A percentile compares a stretch with the other conserved stretches of the same genome.
These are phyloP conservation scores for Acanthamoeba lenticulata DNA, from an alignment of 208 protist species.

Conservation along the genomic window DNA sequence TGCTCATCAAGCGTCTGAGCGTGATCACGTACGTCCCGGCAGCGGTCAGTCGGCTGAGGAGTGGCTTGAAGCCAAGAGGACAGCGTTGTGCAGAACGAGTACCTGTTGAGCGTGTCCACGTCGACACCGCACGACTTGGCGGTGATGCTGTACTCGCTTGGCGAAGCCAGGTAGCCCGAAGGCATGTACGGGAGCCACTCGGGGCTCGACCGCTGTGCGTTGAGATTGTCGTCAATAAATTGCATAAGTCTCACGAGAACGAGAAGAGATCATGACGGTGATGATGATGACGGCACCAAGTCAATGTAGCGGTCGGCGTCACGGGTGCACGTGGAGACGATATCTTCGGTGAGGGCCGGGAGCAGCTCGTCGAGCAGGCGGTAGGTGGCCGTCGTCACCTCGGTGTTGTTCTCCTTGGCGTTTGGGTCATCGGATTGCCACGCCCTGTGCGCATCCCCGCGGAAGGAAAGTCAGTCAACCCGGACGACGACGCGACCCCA, in stretches of 20 bases:
- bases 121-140: neutral
- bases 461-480: too few relatives aligned
- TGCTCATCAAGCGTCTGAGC: neutral
- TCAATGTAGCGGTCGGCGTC: slow-evolving; percentile 28
- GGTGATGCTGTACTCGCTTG: neutral
- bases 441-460: neutral
- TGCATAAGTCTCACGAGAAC: neutral
- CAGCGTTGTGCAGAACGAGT: too few relatives aligned
- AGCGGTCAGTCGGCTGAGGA: too few relatives aligned
- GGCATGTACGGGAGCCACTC: neutral
- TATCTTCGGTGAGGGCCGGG: neutral
- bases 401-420: neutral
- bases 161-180: neutral
- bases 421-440: slow-evolving; percentile 39
- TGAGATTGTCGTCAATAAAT: neutral
- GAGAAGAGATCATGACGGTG: neutral
- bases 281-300: neutral
- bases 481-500: too few relatives aligned
- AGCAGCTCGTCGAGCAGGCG: neutral
- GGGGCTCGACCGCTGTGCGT: neutral
- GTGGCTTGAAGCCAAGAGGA: too few relatives aligned
- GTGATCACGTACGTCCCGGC: neutral
- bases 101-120: neutral
- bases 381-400: slow-evolving; percentile 17
- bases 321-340: neutral